These are phyloP conservation scores for Annulohypoxylon maeteangense DNA, from an alignment of 495 filamentous ascomycete species.

Conservation along the genomic window DNA sequence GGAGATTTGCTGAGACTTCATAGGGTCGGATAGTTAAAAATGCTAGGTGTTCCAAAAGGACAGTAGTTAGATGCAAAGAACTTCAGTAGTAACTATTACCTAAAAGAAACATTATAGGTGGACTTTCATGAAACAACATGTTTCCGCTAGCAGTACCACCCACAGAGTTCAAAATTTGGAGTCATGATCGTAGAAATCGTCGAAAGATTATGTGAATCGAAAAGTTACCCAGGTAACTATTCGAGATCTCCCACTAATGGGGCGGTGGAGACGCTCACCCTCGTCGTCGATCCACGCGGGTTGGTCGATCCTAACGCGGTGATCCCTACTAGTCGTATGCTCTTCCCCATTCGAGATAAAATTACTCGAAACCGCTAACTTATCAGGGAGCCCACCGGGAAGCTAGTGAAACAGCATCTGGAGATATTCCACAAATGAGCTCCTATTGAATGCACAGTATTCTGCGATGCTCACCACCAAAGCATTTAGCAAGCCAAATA, in stretches of 20 bases:
- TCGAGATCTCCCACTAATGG: background rate
- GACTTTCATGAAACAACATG: no score
- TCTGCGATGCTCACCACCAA: background rate
- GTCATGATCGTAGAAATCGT: no score
- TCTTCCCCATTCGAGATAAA: background rate
- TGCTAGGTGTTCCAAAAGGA: no score
- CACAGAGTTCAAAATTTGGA: background rate
- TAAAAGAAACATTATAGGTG: background rate
- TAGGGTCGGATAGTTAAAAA: no score
- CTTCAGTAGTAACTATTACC: no score
- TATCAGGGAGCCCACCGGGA: background rate
- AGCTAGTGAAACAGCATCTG: background rate
- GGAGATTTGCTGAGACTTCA: background rate
- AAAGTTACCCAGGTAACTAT: background rate
- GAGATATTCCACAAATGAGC: conserved; percentile 7
- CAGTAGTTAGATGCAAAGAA: no score
- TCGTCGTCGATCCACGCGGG: no score
- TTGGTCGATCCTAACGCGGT: background rate
- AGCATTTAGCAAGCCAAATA: background rate
- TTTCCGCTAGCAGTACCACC: background rate
- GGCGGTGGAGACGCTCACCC: background rate
- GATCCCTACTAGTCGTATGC: conserved; percentile 8
- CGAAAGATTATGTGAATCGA: background rate
- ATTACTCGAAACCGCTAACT: conserved; percentile 14
- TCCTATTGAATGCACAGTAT: background rate